Evolutionary conservation across 768 basidiomycete species (phyloP), one percentile per base, ranked within the genome.

Genomic region (Pholiota microspora): DNA sequence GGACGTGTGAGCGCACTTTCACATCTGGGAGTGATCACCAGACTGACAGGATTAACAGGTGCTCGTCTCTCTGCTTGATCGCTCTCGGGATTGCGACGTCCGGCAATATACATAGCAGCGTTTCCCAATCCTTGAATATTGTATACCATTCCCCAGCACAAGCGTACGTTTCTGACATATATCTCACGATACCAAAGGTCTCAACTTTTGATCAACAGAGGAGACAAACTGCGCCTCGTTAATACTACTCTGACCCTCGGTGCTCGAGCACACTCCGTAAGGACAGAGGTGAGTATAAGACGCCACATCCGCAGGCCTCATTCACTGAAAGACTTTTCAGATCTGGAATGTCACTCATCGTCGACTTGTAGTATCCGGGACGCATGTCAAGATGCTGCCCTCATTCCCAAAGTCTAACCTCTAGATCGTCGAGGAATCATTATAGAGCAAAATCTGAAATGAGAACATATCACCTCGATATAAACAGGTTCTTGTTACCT

Each of bases 131-230:
- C 1, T 62, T 84, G 28, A 77, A 80, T 44, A 65, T 82, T 5
- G 68, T 80, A 29, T 84, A 80, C 53, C 83, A 84, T 54, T 77
- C 82, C 34, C 83, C 83, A 24, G 82, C 82, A 12, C 56, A 59
- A n/a, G n/a, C 71, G 82, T 83, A 60, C 56, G 75, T 66, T 3
- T 24, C 53, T 38, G n/a, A n/a, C 9, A 51, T n/a, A 6, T 24
- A 15, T 46, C 10, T 4, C 16, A 12, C 29, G 15, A 4, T 23
- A 10, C 38, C 6, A 1, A 10, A 32, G 7, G 16, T 28, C 38
- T 15, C 45, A 15, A 44, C 47, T 56, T 16, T 31, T 4, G 3
- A 42, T 29, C 29, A 16, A 12, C 23, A 84, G 82, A 35, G 74
- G 78, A 40, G 81, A 83, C 57, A 73, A 65, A 52, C 54, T 84